Evolutionary conservation across 2,329 filamentous ascomycete species (phyloP).

Genomic region (Fusarium sp.): DNA sequence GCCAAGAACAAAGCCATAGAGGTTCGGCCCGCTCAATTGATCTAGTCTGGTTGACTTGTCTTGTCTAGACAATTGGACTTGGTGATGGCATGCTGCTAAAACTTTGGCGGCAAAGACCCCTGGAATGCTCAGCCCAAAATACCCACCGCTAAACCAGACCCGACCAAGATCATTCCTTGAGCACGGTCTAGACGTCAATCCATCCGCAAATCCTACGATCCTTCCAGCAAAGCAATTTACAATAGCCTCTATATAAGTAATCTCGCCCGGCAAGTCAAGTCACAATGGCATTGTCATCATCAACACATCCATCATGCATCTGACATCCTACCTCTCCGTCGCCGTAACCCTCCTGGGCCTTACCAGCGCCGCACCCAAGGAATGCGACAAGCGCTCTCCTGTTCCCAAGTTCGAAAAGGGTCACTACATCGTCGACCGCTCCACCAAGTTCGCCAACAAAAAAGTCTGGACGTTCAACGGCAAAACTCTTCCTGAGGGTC

Average conservation of each 20-base stretch:
- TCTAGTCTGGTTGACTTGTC: background rate
- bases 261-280: background rate
- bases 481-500: conserved; percentile 38
- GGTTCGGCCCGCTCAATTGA: background rate
- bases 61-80: background rate
- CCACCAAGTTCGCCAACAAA: conserved; percentile 40
- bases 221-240: background rate
- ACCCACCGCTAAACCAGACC: conserved; percentile 13
- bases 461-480: conserved; percentile 40
- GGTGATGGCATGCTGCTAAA: conserved; percentile 15
- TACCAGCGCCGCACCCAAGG: conserved; percentile 14
- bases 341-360: conserved; percentile 29
- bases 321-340: conserved; percentile 33
- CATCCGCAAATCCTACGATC: conserved; percentile 10
- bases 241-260: background rate
- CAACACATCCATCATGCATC: conserved; percentile 18
- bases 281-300: background rate
- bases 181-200: conserved; percentile 17
- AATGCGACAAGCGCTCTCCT: conserved; percentile 32
- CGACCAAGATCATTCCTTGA: conserved; percentile 25
- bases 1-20: background rate
- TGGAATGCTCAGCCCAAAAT: conserved; percentile 22
- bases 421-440: conserved; percentile 41
- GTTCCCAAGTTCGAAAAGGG: conserved; percentile 30
- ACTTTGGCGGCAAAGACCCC: background rate